These are phyloP conservation scores for Carex scoparia DNA, from an alignment of 176 grass and related monocot genomes.

Conservation along the genomic window DNA sequence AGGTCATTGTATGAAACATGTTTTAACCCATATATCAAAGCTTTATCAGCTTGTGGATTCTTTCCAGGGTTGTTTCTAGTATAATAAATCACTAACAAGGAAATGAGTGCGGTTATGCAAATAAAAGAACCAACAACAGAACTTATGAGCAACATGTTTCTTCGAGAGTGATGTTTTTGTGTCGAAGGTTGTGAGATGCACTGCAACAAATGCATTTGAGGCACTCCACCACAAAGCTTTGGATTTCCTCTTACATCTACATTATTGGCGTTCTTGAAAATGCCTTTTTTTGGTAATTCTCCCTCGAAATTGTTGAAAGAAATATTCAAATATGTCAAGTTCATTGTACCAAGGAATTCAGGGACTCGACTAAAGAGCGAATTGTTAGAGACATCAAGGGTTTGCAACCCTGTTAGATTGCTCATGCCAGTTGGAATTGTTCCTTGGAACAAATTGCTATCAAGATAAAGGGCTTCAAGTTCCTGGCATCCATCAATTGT, in stretches of 20 bases:
- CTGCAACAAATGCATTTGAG: neutral
- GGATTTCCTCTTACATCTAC: slow-evolving; percentile 19
- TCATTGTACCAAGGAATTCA: no score
- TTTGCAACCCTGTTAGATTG: slow-evolving; percentile 5
- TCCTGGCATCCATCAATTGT: slow-evolving; percentile 10
- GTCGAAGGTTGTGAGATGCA: neutral
- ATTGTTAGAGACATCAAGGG: slow-evolving; percentile 13
- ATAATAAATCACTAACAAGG: neutral
- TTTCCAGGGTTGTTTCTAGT: neutral
- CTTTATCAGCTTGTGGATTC: neutral
- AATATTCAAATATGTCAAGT: no score
- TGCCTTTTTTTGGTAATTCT: slow-evolving; percentile 7
- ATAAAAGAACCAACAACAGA: neutral
- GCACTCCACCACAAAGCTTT: slow-evolving; percentile 32
- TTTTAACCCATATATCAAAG: neutral
- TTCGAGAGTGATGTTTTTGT: neutral
- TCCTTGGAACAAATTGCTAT: slow-evolving; percentile 30
- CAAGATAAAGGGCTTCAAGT: slow-evolving; percentile 9
- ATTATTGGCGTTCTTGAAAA: slow-evolving; percentile 13
- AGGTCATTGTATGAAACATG: slow-evolving; percentile 38
- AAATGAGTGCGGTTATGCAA: neutral
- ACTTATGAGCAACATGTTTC: neutral
- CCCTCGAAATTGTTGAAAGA: neutral
- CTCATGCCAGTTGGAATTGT: slow-evolving; percentile 17
- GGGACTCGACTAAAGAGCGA: neutral